Percentiles rank a stretch among this genome's conserved stretches.
These are phyloP conservation scores for Metarhizium robertsii DNA, from an alignment of 2,329 filamentous ascomycete species.

Conservation along the genomic window DNA sequence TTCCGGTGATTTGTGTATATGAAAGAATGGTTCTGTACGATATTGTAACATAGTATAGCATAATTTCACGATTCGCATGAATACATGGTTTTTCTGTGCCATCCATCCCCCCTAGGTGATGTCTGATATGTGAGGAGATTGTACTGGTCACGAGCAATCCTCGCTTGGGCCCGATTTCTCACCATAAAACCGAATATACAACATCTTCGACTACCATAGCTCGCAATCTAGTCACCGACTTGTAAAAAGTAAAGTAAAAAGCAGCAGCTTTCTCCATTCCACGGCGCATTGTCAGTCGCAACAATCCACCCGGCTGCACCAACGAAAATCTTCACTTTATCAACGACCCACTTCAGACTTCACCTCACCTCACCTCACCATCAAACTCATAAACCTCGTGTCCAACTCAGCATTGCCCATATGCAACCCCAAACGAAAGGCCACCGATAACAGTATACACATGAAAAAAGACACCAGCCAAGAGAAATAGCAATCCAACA, in stretches of 20 bases:
- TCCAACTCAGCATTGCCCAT: background rate
- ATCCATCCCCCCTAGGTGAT: too few relatives aligned
- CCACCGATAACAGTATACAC: background rate
- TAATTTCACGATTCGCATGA: too few relatives aligned
- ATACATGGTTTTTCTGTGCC: too few relatives aligned
- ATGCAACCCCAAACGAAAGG: background rate
- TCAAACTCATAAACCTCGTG: background rate
- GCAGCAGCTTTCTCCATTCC: background rate
- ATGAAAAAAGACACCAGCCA: background rate
- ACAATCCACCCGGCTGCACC: background rate
- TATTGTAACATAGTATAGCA: background rate
- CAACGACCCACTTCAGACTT: conserved; percentile 17
- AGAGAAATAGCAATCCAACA: background rate
- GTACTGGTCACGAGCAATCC: too few relatives aligned
- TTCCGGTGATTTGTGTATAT: conserved; percentile 35
- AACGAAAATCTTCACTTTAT: conserved; percentile 17
- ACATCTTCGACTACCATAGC: background rate
- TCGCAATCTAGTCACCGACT: background rate
- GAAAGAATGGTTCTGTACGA: background rate
- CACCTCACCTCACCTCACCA: conserved; percentile 5
- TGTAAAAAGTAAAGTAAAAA: background rate
- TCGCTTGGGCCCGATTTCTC: too few relatives aligned
- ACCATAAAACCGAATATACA: too few relatives aligned
- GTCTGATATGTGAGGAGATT: too few relatives aligned
- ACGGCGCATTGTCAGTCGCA: background rate